Conservation (phyloP, 441 rosid species). For the Breynia disticha region DNA sequence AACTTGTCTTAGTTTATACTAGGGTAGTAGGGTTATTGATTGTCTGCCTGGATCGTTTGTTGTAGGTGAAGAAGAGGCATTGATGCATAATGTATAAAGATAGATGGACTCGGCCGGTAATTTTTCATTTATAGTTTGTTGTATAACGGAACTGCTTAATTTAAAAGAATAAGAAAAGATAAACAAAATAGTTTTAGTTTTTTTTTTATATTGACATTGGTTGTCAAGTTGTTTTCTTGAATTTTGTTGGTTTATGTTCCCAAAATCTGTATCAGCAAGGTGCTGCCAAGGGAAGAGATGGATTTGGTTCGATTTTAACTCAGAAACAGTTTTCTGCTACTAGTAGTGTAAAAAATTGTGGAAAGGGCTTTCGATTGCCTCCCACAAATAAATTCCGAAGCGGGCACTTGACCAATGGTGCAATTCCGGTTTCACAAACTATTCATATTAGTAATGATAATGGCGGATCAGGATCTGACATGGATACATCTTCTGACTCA, state of each 20-base stretch:
- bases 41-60: constrained; percentile 9
- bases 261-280: constrained; percentile 23
- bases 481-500: constrained; percentile 51
- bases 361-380: constrained; percentile 29
- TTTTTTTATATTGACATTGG: constrained; percentile 1
- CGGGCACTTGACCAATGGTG: constrained; percentile 31
- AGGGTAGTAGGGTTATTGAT: constrained; percentile 5
- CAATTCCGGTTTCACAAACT: constrained; percentile 21
- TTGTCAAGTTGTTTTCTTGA: not conserved
- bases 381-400: constrained; percentile 25
- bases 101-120: constrained; percentile 54
- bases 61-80: constrained; percentile 21
- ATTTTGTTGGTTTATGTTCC: constrained; percentile 14
- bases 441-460: constrained; percentile 22
- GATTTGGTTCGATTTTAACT: constrained; percentile 23
- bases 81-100: constrained; percentile 39
- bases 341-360: constrained; percentile 26
- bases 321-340: constrained; percentile 25
- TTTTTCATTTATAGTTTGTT: constrained; percentile 2
- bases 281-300: constrained; percentile 20
- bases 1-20: not conserved
- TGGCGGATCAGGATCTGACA: constrained; percentile 54
- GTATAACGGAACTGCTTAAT: not conserved
- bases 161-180: too few species aligned
- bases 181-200: not conserved